These are phyloP conservation scores for Leccinellum luteum DNA, from an alignment of 768 basidiomycete genomes.

Conservation along the genomic window DNA sequence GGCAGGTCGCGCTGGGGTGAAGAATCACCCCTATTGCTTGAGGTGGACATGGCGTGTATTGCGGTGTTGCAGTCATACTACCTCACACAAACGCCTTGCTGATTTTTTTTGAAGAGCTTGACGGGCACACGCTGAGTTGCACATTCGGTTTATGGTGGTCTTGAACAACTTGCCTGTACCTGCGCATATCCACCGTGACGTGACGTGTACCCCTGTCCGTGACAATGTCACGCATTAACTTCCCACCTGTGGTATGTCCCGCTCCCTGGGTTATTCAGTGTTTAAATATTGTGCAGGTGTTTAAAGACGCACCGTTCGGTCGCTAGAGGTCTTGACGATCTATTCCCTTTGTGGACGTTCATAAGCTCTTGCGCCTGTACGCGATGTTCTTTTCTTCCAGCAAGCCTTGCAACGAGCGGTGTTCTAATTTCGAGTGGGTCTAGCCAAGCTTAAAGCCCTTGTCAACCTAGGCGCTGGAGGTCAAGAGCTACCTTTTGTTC, in stretches of 20 bases:
- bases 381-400: background rate
- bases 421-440: slow-evolving; percentile 15
- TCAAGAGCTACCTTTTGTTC: slow-evolving; percentile 6
- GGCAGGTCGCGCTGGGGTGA: background rate
- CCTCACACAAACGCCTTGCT: slow-evolving; percentile 29
- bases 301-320: slow-evolving; percentile 2
- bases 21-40: slow-evolving; percentile 7
- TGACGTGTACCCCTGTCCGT: slow-evolving; percentile 28
- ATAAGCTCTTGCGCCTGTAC: background rate
- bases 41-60: background rate
- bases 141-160: slow-evolving; percentile 25
- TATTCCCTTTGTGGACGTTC: background rate
- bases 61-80: slow-evolving; percentile 21
- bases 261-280: background rate
- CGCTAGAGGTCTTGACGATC: background rate
- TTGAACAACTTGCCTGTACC: slow-evolving; percentile 33
- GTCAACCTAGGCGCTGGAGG: background rate
- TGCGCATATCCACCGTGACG: slow-evolving; percentile 19
- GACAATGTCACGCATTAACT: slow-evolving; percentile 20
- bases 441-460: background rate
- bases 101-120: slow-evolving; percentile 20
- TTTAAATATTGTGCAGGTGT: background rate
- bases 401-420: no score
- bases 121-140: slow-evolving; percentile 30
- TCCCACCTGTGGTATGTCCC: slow-evolving; percentile 4